phyloP scores from a whole-genome alignment of 148 eudicot genomes.

The Talinum fruticosum region DNA sequence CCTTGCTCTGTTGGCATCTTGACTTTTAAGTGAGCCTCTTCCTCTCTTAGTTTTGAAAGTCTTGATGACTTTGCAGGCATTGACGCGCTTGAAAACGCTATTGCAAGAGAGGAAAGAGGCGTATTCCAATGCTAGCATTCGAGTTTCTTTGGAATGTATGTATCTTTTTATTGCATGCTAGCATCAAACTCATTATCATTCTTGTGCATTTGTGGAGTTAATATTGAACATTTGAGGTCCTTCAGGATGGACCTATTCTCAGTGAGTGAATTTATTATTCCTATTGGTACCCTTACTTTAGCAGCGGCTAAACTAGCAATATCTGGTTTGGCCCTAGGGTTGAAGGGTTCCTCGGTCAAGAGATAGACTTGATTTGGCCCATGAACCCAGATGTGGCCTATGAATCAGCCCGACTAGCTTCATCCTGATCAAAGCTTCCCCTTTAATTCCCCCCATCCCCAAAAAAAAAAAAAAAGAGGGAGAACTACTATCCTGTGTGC shows the following conservation, averaged over 20 bases:
- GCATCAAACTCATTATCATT: not conserved
- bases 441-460: no score
- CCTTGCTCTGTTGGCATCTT: not conserved
- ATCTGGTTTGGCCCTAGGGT: no score
- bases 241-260: not conserved
- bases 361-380: not conserved
- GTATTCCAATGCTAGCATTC: slow-evolving; percentile 66
- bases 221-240: not conserved
- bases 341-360: no score
- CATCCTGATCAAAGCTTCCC: no score
- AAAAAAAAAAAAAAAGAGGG: no score
- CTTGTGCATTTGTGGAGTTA: not conserved
- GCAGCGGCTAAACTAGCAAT: no score
- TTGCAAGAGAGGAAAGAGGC: slow-evolving; percentile 72
- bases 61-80: slow-evolving; percentile 43
- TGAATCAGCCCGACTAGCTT: no score
- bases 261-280: not conserved
- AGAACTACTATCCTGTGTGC: no score
- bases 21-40: not conserved
- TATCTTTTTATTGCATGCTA: not conserved
- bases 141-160: slow-evolving; percentile 85
- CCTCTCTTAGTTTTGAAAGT: not conserved
- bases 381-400: not conserved
- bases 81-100: slow-evolving; percentile 51
- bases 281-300: no score